These are phyloP conservation scores for Wickerhamomyces bovis DNA, from an alignment of 805 yeast species.

Conservation along the genomic window DNA sequence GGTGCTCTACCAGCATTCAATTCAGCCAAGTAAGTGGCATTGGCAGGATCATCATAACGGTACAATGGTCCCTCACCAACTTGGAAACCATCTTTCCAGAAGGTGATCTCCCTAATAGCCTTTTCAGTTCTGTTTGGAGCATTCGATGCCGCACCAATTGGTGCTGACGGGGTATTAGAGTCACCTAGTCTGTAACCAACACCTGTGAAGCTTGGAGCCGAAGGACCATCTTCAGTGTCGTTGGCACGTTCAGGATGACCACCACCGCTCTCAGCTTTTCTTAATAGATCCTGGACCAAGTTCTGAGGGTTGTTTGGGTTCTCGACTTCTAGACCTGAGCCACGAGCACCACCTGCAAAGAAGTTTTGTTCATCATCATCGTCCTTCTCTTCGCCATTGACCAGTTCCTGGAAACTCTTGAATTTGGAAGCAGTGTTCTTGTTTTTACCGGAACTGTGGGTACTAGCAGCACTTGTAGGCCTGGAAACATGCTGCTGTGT, in stretches of 20 bases:
- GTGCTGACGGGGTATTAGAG: slow-evolving; percentile 26
- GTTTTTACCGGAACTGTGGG: slow-evolving; percentile 1
- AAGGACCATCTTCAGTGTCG: slow-evolving; percentile 32
- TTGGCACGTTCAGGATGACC: slow-evolving; percentile 29
- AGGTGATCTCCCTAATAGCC: slow-evolving; percentile 77
- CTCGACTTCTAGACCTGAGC: slow-evolving; percentile 74
- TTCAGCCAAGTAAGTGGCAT: slow-evolving; percentile 69
- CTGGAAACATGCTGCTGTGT: slow-evolving; percentile 1
- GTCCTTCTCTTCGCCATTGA: slow-evolving; percentile 34
- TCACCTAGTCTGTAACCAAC: slow-evolving; percentile 37
- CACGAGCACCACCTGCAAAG: slow-evolving; percentile 63
- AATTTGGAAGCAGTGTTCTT: slow-evolving; percentile 24
- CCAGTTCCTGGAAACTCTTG: slow-evolving; percentile 34
- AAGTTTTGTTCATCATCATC: slow-evolving; percentile 54
- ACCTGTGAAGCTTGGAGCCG: slow-evolving; percentile 30
- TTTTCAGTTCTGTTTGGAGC: slow-evolving; percentile 32
- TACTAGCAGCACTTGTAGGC: not conserved
- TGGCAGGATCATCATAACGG: slow-evolving; percentile 90
- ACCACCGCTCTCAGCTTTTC: slow-evolving; percentile 63
- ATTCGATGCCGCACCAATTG: slow-evolving; percentile 31
- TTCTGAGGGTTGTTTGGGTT: slow-evolving; percentile 49
- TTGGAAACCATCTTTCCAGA: slow-evolving; percentile 95
- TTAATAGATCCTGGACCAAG: slow-evolving; percentile 49
- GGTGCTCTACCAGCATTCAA: slow-evolving; percentile 92
- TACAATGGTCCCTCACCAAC: slow-evolving; percentile 86